phyloP scores from a whole-genome alignment of 2,329 filamentous ascomycete genomes.

The Colletotrichum plurivorum region DNA sequence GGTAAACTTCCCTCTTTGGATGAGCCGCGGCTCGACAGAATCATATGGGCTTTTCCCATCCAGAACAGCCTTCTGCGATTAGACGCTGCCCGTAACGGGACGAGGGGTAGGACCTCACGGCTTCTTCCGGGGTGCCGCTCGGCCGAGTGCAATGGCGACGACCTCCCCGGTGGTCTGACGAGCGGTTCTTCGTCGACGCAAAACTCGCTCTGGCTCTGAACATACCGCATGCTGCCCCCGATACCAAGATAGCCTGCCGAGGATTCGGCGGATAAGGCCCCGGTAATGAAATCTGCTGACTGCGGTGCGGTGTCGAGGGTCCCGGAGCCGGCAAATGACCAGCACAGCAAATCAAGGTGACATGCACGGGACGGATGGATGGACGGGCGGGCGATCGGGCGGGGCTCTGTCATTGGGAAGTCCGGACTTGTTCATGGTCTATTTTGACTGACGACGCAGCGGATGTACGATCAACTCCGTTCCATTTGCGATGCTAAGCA shows the following conservation, averaged over 20 bases:
- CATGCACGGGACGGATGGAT: not conserved
- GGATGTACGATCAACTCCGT: conserved; percentile 42
- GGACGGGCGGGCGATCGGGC: too few species aligned
- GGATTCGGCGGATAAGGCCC: not conserved
- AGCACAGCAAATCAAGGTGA: not conserved
- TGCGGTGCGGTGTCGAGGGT: too few species aligned
- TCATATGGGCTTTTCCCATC: not conserved
- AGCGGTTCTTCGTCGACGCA: not conserved
- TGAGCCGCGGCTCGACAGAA: not conserved
- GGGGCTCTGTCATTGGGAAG: conserved; percentile 25
- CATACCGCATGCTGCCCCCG: not conserved
- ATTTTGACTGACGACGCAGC: conserved; percentile 39
- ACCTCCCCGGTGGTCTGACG: not conserved
- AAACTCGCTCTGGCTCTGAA: not conserved
- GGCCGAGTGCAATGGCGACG: not conserved
- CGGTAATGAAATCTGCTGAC: not conserved
- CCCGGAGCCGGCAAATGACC: not conserved
- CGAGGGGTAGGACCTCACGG: not conserved
- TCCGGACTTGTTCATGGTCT: conserved; percentile 40
- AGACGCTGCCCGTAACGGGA: not conserved
- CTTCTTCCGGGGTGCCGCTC: not conserved
- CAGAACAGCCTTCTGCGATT: conserved; percentile 4
- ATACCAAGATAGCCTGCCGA: not conserved
- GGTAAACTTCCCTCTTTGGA: not conserved
- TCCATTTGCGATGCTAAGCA: conserved; percentile 42